phyloP scores from a whole-genome alignment of 108 stramenopile genomes.

The Schizochytrium sp. region DNA sequence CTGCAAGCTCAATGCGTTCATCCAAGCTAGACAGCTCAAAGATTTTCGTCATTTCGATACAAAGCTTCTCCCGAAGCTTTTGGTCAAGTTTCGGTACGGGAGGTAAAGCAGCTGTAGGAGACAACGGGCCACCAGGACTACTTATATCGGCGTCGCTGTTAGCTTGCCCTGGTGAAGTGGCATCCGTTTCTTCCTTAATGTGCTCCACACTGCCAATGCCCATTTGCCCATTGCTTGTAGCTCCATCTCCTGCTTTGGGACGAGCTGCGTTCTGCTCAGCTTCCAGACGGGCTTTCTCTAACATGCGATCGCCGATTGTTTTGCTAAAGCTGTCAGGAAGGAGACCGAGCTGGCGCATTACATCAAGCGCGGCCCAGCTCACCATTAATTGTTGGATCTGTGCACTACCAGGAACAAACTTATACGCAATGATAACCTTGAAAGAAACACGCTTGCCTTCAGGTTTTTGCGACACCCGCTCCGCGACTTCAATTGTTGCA shows the following conservation, averaged over 20 bases:
- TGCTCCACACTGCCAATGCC: neutral
- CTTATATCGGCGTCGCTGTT: slow-evolving; percentile 16
- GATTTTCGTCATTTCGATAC: slow-evolving; percentile 39
- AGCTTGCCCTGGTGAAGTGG: slow-evolving; percentile 3
- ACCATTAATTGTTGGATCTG: slow-evolving; percentile 59
- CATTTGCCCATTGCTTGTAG: neutral
- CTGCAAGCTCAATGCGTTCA: slow-evolving; percentile 57
- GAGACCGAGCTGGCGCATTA: slow-evolving; percentile 49
- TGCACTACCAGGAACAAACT: slow-evolving; percentile 30
- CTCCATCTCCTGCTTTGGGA: neutral
- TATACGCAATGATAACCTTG: slow-evolving; percentile 38
- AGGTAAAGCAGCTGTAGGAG: neutral
- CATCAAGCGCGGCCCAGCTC: slow-evolving; percentile 57
- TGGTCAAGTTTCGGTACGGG: slow-evolving; percentile 51
- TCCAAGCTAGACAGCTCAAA: slow-evolving; percentile 17
- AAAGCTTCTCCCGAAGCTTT: slow-evolving; percentile 4
- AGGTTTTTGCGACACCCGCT: slow-evolving; percentile 6
- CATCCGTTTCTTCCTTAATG: neutral
- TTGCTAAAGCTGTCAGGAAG: slow-evolving; percentile 42
- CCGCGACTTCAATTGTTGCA: neutral
- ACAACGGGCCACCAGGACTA: neutral
- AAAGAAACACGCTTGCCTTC: slow-evolving; percentile 51
- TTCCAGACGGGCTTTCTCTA: neutral
- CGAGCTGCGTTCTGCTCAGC: neutral
- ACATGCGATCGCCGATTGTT: slow-evolving; percentile 42